Evolutionary conservation across 169 alveolate genomes (phyloP).

Genomic region (Cryptosporidium meleagridis): DNA sequence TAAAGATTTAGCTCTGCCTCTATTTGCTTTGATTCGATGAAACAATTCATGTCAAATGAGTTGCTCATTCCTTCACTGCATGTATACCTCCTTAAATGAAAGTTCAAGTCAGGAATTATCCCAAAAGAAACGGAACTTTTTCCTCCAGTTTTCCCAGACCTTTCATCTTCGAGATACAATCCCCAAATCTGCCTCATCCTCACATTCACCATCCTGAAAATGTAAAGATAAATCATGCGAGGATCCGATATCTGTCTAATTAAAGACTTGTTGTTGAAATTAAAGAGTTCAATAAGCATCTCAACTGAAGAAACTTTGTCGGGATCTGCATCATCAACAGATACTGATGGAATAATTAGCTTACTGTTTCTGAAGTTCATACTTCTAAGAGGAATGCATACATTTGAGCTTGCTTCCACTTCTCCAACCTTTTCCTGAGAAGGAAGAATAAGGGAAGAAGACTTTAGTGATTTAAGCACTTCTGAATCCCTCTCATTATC

Average conservation of each 20-base stretch:
- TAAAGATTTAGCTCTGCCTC: background rate
- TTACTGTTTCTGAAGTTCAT: constrained; percentile 13
- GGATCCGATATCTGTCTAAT: background rate
- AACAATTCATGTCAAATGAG: constrained; percentile 65
- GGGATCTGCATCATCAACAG: background rate
- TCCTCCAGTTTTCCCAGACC: background rate
- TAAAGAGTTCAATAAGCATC: constrained; percentile 27
- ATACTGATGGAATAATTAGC: constrained; percentile 31
- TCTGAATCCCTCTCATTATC: background rate
- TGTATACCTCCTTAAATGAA: constrained; percentile 46
- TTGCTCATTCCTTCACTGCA: background rate
- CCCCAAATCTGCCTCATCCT: background rate
- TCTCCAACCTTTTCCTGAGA: background rate
- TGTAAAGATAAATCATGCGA: background rate
- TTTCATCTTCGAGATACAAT: background rate
- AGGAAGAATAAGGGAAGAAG: background rate
- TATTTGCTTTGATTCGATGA: constrained; percentile 1
- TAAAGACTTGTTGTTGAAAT: constrained; percentile 34
- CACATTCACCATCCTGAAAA: constrained; percentile 14
- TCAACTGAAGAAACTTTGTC: background rate
- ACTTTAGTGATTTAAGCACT: background rate
- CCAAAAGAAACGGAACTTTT: background rate
- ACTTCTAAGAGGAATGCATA: constrained; percentile 18
- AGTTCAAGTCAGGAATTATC: constrained; percentile 16
- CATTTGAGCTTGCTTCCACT: background rate